Base-by-base conservation (phyloP, 2,329 filamentous ascomycete genomes). In the Venturiaceae sp. region DNA sequence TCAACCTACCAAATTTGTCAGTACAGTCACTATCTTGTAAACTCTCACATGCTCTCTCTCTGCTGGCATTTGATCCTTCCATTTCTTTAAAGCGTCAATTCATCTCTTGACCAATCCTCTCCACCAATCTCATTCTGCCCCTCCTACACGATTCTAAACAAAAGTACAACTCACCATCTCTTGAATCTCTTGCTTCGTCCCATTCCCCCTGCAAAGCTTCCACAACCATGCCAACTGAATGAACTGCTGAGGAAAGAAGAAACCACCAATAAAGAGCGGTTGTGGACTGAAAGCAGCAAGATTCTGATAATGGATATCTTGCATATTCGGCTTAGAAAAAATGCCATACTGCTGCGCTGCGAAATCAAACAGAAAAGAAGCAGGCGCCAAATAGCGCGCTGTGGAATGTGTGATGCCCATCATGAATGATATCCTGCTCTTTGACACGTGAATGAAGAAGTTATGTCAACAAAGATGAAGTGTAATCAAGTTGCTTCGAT, bases 221-320 rank as follows among this genome's bases (percentile, higher is more conserved):
- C 80, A 84, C 5, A 84, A 68, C 81, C 80, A 84, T 2, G 71
- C 75, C 2, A 83, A 64, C 66, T 84, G 80, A 66, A 83, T 77
- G 3, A 83, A 64, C 65, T 84, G 81, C 66, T 84, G 81, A 0
- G 80, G 80, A 66, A 82, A 81, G 73, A 84, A 84, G 72, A 84
- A 84, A 16, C 71, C 79, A 0, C 72, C 81, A 61, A 84, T 83
- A 68, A 83, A 82, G 64, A 74, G 80, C 1, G 81, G 80, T 59
- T 83, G 78, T 0, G 81, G 81, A 1, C 74, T 78, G 71, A 80
- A 84, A 65, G 83, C 83, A 1, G 80, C 81, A 5, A 83, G 69
- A 64, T 84, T 82, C 33, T 69, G 69, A 63, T 83, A 77, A 66
- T 84, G 80, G 33, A 83, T 72, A 54, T 83, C 77, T 62, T 82